Evolutionary conservation across 2,329 filamentous ascomycete species (phyloP), one percentile per base, ranked within the genome.

Genomic region (Atkinsonella texensis): DNA sequence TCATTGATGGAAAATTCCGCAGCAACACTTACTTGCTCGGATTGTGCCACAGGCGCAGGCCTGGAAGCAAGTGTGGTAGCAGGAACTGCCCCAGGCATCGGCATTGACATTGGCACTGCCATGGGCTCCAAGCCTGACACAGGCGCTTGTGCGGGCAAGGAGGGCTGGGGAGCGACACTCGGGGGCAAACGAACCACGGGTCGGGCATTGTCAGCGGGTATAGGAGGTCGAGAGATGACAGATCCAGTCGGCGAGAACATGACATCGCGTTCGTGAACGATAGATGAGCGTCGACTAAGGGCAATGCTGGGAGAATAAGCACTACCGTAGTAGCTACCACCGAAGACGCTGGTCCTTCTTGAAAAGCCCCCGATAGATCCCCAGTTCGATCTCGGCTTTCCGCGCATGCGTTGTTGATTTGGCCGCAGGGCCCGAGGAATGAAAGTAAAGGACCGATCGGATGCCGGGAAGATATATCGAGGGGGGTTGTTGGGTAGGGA

Each of bases 381-480:
- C 68, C 86, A 78, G 15, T 81, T 81, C 53, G 87, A 85, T 53
- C 84, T 79, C 39, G 87, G 83, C 62, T 87, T 85, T 54, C 85
- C 86, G 46, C 66, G 64, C 53, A 63, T 62, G 51, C 94, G 87
- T 71, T 95, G 88, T 65, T 95, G 89, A 65, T 95, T 96, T 13
- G 93, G 93, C 58, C 93, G 82, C 72, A 96, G 79, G 11, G 91
- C 91, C 58, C 93, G 80, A 12, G 93, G 93, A 54, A 98, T 98
- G 70, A 98, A 98, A 61, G 96, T 95, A 67, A 98, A 98, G 0
- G 93, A 97, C 57, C 93, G 78, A 61, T 96, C 90, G 46, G 80
- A 76, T 2, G 89, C 86, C 6, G 93, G 93, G 68, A 93, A 95
- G 54, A 96, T 90, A 67, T 96, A 96, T 56, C 87, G 82, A 38